These are phyloP conservation scores for Clonostachys byssicola DNA, from an alignment of 2,329 filamentous ascomycete genomes.

Conservation along the genomic window DNA sequence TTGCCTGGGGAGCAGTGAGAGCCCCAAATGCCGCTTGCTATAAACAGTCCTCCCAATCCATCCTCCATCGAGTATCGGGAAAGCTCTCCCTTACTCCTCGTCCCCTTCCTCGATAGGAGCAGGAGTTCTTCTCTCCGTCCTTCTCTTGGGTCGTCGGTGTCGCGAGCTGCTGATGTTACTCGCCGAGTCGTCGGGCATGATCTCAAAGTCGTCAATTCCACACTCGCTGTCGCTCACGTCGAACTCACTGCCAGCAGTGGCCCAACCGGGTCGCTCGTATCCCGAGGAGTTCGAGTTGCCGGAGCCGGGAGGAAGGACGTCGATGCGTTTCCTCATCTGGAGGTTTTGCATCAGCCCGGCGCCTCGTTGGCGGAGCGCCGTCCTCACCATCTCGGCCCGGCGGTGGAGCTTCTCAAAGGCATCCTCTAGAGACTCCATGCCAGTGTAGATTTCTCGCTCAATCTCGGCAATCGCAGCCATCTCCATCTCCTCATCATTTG, in stretches of 20 bases:
- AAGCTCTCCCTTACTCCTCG: slow-evolving; percentile 42
- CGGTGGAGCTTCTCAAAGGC: slow-evolving; percentile 89
- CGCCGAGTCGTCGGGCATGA: slow-evolving; percentile 75
- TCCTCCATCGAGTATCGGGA: too few relatives aligned
- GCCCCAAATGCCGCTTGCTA: too few relatives aligned
- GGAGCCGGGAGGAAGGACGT: slow-evolving; percentile 42
- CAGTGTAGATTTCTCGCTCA: slow-evolving; percentile 86
- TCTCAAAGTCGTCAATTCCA: slow-evolving; percentile 52
- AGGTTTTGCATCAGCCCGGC: slow-evolving; percentile 68
- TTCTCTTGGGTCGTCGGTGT: slow-evolving; percentile 62
- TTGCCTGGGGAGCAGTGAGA: too few relatives aligned
- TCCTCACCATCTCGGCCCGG: slow-evolving; percentile 76
- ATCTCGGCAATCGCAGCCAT: slow-evolving; percentile 87
- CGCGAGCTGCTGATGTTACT: slow-evolving; percentile 75
- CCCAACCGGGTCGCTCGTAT: slow-evolving; percentile 36
- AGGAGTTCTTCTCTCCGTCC: slow-evolving; percentile 66
- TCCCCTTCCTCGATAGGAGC: slow-evolving; percentile 71
- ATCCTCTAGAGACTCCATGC: slow-evolving; percentile 93
- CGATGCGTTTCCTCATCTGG: slow-evolving; percentile 54
- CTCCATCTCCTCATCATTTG: slow-evolving; percentile 90
- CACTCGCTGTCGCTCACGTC: slow-evolving; percentile 54
- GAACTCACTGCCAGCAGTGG: slow-evolving; percentile 30
- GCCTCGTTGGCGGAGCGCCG: slow-evolving; percentile 73
- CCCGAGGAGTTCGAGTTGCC: slow-evolving; percentile 39
- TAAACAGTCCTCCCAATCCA: too few relatives aligned